Evolutionary conservation across 495 filamentous ascomycete species (phyloP).

Genomic region (Hypoxylon perforatum): DNA sequence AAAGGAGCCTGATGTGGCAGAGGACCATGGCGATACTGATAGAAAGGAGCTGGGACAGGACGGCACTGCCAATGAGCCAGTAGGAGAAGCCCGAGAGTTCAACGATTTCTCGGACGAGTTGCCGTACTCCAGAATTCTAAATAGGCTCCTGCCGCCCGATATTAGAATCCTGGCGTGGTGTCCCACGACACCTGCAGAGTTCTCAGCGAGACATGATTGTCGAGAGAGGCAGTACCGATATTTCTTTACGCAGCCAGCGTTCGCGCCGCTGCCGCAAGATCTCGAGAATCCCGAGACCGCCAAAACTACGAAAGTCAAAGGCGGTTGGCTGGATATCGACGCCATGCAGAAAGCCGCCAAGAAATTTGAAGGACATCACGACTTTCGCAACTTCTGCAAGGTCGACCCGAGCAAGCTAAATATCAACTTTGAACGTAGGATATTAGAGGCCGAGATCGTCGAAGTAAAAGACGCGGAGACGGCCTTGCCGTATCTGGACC

Average conservation of each 20-base stretch:
- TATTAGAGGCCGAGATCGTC: conserved; percentile 81
- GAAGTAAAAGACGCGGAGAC: conserved; percentile 64
- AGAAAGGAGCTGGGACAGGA: conserved; percentile 7
- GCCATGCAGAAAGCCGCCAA: conserved; percentile 86
- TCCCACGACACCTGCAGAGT: conserved; percentile 77
- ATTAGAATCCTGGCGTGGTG: conserved; percentile 95
- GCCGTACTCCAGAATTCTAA: conserved; percentile 81
- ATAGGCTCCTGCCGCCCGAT: conserved; percentile 86
- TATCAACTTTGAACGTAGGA: conserved; percentile 78
- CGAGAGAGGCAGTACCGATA: conserved; percentile 89
- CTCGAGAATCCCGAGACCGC: conserved; percentile 43
- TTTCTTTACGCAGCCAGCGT: conserved; percentile 96
- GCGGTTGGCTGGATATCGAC: conserved; percentile 77
- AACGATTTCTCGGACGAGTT: conserved; percentile 84
- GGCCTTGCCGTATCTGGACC: conserved; percentile 55
- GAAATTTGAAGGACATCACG: conserved; percentile 82
- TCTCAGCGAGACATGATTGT: conserved; percentile 95
- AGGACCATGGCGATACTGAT: conserved; percentile 26
- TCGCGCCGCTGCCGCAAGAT: conserved; percentile 65
- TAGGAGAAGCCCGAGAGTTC: conserved; percentile 59
- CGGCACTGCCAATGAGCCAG: conserved; percentile 10
- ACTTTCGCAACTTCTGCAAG: conserved; percentile 98
- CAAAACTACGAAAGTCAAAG: conserved; percentile 42
- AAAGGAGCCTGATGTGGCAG: conserved; percentile 26
- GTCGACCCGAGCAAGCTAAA: conserved; percentile 88